A percentile compares a stretch with the other conserved stretches of the same genome.
Conservation (phyloP, 108 stramenopile genomes). For the Seminavis robusta region DNA sequence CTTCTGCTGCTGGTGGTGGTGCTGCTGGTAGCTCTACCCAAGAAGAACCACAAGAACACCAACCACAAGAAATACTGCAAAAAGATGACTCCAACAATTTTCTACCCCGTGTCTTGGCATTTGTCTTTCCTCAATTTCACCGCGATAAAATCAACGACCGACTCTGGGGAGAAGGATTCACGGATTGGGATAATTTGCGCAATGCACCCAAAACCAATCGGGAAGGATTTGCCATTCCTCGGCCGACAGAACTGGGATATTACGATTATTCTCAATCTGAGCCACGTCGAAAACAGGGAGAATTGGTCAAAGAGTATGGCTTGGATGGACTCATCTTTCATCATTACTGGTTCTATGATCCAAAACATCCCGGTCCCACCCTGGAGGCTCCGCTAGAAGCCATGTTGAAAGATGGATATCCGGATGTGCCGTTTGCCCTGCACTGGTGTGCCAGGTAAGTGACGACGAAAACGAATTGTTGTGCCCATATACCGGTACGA, state of each 20-base stretch:
- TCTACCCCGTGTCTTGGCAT: conserved; percentile 45
- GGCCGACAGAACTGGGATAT: conserved; percentile 58
- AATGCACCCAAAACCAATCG: conserved; percentile 37
- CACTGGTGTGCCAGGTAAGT: conserved; percentile 54
- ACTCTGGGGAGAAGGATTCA: conserved; percentile 57
- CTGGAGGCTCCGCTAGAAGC: conserved; percentile 35
- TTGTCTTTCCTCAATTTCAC: conserved; percentile 72
- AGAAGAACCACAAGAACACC: too few species aligned
- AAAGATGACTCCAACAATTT: too few species aligned
- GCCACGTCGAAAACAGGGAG: conserved; percentile 37
- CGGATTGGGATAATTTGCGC: conserved; percentile 55
- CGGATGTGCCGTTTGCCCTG: conserved; percentile 50
- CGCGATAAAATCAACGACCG: conserved; percentile 56
- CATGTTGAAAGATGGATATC: conserved; percentile 62
- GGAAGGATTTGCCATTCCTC: conserved; percentile 36
- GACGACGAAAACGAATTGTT: conserved; percentile 55
- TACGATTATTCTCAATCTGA: conserved; percentile 40
- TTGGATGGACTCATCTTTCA: conserved; percentile 69
- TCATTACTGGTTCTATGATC: conserved; percentile 75
- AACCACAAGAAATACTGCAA: too few species aligned
- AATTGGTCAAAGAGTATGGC: conserved; percentile 46
- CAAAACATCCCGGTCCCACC: conserved; percentile 49
- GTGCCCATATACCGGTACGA: too few species aligned
- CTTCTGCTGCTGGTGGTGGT: too few species aligned
- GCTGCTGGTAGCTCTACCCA: too few species aligned